Base-by-base conservation (phyloP, 345 rosid species). In the Lumnitzera racemosa region DNA sequence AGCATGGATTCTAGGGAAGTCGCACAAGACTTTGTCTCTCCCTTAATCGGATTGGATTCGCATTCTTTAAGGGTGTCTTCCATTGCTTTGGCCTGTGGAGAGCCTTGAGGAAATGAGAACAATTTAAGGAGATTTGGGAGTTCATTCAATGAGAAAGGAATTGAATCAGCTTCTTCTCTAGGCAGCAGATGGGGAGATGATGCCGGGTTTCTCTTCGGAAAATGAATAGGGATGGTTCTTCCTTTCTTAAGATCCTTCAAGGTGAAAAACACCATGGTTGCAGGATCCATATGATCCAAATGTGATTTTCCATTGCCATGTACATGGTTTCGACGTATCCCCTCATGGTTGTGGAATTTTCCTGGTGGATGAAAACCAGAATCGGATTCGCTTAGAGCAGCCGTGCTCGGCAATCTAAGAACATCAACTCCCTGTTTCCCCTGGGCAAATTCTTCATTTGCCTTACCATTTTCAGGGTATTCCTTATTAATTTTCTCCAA, bases 1-100 rank as follows among this genome's bases (percentile, higher is more conserved):
- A 75, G 73, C 84, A 73, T 69, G 61, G 84, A 73, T 57, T 84
- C 83, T 3, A 77, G 51, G 13, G 86, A 81, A 24, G 83, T 79
- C 0, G 78, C 74, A 15, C 84, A 84, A 23, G 49, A 17, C 56
- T 79, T 77, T 55, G 62, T 69, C 64, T 84, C 86, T 12, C 78
- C 77, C 41, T 61, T 53, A 23, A 84, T 70, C 23, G 82, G 72
- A 11, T 58, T 1, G 0, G 51, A 2, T 31, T 71, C 80, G 46
- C 89, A 84, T 23, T 53, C 53, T 16, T 13, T 56, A 5, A 81
- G 62, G 16, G 84, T 67, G 16, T 62, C 10, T 55, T 73, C 68
- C 70, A 84, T 71, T 29, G 82, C 82, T 43, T 24, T 59, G 65
- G 82, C 88, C 55, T 77, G 78, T 14, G 75, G 48, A 24, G 79